Conservation (phyloP, 306 rosid species). For the Cyclanthera cordifolia region DNA sequence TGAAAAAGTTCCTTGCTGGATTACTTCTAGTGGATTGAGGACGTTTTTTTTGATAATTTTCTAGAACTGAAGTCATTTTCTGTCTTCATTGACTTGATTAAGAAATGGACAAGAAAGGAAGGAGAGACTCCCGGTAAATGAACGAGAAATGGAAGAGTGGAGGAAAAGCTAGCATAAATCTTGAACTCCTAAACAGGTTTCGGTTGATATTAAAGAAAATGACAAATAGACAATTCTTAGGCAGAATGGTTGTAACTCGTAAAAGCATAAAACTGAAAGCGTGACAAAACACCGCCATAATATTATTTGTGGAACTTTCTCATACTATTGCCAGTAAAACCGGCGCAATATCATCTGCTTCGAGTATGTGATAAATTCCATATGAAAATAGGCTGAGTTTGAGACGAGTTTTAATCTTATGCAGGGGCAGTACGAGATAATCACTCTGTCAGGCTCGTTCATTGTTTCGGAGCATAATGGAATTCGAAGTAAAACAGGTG, state of each 20-base stretch:
- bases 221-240: background rate
- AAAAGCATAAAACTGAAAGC: background rate
- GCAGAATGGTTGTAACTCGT: background rate
- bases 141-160: background rate
- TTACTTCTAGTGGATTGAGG: no score
- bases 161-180: background rate
- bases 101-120: background rate
- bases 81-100: background rate
- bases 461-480: slow-evolving; percentile 33
- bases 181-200: no score
- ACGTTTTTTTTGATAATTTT: background rate
- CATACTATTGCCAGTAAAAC: no score
- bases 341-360: background rate
- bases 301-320: background rate
- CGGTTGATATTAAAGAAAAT: background rate
- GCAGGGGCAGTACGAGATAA: slow-evolving; percentile 69
- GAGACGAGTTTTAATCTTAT: slow-evolving; percentile 5
- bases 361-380: no score
- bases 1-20: no score
- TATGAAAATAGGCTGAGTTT: background rate
- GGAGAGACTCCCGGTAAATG: background rate
- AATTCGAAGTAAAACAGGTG: slow-evolving; percentile 27
- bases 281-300: no score
- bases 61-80: background rate
- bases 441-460: slow-evolving; percentile 49